Evolutionary conservation across 768 basidiomycete species (phyloP).

Genomic region (Thelephora ganbajun): DNA sequence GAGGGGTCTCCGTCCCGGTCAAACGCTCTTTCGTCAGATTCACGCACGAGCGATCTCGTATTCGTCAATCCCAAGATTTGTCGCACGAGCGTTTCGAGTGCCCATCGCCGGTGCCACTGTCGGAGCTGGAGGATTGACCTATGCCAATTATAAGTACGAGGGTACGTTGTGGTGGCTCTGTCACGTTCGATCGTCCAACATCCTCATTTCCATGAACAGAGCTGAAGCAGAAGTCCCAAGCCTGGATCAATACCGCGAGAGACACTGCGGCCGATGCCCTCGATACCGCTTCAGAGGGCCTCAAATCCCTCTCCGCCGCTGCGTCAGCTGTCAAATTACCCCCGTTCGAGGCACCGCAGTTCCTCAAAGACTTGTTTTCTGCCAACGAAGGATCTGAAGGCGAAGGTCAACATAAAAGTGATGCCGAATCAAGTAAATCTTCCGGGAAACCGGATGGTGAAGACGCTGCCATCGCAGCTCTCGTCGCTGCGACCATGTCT

Average conservation of each 20-base stretch:
- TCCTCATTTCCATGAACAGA: slow-evolving; percentile 27
- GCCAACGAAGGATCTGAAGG: slow-evolving; percentile 8
- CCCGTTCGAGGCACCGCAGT: slow-evolving; percentile 45
- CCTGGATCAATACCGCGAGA: slow-evolving; percentile 50
- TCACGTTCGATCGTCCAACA: slow-evolving; percentile 2
- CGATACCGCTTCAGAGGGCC: slow-evolving; percentile 55
- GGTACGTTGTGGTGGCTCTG: slow-evolving; percentile 31
- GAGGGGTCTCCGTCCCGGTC: slow-evolving; percentile 30
- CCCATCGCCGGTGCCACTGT: slow-evolving; percentile 82
- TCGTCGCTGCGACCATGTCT: slow-evolving; percentile 67
- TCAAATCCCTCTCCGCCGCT: slow-evolving; percentile 44
- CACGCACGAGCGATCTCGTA: slow-evolving; percentile 75
- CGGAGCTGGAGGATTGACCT: slow-evolving; percentile 83
- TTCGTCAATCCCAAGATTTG: slow-evolving; percentile 76
- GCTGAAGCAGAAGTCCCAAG: slow-evolving; percentile 52
- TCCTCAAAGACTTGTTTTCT: slow-evolving; percentile 52
- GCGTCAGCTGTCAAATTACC: slow-evolving; percentile 47
- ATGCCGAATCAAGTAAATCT: slow-evolving; percentile 22
- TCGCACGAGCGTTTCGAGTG: slow-evolving; percentile 76
- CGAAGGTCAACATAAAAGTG: slow-evolving; percentile 13
- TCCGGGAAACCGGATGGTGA: slow-evolving; percentile 31
- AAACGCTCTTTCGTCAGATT: slow-evolving; percentile 39
- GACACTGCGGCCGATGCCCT: slow-evolving; percentile 60
- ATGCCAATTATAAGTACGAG: slow-evolving; percentile 95
- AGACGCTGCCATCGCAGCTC: slow-evolving; percentile 55